These are phyloP conservation scores for Termitomyces sp. DNA, from an alignment of 768 basidiomycete genomes.

Conservation along the genomic window DNA sequence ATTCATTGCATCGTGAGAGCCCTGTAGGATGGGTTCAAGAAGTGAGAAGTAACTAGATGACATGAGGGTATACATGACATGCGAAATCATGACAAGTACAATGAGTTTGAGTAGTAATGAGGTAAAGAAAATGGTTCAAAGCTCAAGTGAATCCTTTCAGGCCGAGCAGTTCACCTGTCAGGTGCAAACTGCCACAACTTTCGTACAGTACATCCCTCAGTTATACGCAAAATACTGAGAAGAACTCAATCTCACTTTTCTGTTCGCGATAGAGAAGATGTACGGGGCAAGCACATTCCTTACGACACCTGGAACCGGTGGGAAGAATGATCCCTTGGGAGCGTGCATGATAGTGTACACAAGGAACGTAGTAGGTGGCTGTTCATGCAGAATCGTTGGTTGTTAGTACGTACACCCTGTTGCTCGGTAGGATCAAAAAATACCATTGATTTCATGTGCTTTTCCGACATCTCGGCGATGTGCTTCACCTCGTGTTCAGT, in stretches of 20 bases:
- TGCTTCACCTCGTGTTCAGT: constrained; percentile 14
- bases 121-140: not conserved
- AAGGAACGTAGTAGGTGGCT: constrained; percentile 14
- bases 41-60: too few species aligned
- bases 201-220: not conserved
- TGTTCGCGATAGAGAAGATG: constrained; percentile 12
- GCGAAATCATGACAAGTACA: not conserved
- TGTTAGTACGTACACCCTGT: not conserved
- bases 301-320: constrained; percentile 13
- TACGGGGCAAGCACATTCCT: constrained; percentile 13
- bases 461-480: constrained; percentile 12
- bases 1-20: not conserved
- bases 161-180: not conserved
- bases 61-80: not conserved
- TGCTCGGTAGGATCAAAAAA: not conserved
- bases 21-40: not conserved
- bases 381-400: not conserved
- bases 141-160: not conserved
- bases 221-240: not conserved
- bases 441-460: constrained; percentile 18
- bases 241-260: constrained; percentile 9
- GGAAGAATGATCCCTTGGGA: constrained; percentile 13
- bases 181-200: constrained; percentile 6
- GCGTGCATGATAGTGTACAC: constrained; percentile 13
- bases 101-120: not conserved